Conservation (phyloP, 768 basidiomycete genomes). For the Pulveroboletus frians region DNA sequence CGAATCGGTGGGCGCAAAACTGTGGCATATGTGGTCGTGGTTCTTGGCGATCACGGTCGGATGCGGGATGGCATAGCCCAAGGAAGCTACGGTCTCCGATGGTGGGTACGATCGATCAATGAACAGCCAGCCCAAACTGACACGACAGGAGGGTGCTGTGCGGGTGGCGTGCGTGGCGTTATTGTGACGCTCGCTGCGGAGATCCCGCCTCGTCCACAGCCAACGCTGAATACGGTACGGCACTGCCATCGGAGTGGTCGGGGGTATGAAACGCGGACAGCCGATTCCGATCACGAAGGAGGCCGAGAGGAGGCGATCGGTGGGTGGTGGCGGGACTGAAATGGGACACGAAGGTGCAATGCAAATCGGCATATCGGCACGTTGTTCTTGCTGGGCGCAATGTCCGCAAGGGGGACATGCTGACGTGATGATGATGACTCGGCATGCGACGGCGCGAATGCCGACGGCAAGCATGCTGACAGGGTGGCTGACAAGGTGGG, state of each 20-base stretch:
- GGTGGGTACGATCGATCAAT: constrained; percentile 17
- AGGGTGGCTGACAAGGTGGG: constrained; percentile 30
- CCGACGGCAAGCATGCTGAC: constrained; percentile 11
- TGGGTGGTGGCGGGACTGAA: constrained; percentile 12
- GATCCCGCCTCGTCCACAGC: not conserved
- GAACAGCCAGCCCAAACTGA: constrained; percentile 3
- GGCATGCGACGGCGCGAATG: constrained; percentile 4
- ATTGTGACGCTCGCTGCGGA: too few relatives aligned
- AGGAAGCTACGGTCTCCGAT: constrained; percentile 9
- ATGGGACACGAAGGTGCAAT: too few relatives aligned
- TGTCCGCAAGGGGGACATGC: constrained; percentile 12
- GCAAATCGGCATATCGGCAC: not conserved
- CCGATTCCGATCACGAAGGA: constrained; percentile 23
- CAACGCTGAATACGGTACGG: not conserved
- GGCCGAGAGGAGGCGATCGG: constrained; percentile 16
- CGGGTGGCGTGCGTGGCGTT: too few relatives aligned
- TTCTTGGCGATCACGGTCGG: constrained; percentile 6
- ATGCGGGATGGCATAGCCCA: constrained; percentile 13
- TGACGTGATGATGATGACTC: constrained; percentile 19
- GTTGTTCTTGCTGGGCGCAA: not conserved
- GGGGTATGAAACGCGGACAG: constrained; percentile 8
- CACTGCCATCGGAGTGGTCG: constrained; percentile 8
- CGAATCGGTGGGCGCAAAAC: constrained; percentile 20
- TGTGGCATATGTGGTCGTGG: constrained; percentile 15
- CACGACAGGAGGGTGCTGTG: not conserved